Evolutionary conservation across 768 basidiomycete genomes (phyloP).

Genomic region (Hypholoma sublateritium): DNA sequence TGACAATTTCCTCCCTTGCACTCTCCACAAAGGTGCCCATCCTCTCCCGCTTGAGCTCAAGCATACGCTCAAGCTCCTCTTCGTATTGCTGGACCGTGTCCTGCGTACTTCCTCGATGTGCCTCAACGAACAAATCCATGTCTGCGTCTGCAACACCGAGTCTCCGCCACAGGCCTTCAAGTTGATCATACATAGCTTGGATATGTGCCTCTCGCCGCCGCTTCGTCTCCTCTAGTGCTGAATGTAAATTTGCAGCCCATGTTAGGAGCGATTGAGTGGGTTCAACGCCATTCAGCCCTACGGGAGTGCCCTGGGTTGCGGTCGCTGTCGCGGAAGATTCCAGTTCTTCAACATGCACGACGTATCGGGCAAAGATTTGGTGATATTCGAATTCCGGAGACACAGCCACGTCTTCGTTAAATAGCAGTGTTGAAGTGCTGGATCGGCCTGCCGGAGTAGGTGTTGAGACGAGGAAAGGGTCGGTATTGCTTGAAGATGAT

Average conservation of each 20-base stretch:
- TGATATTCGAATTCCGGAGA: conserved; percentile 48
- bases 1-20: conserved; percentile 77
- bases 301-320: conserved; percentile 36
- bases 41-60: conserved; percentile 82
- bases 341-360: conserved; percentile 59
- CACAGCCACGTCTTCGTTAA: conserved; percentile 30
- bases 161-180: conserved; percentile 88
- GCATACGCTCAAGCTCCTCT: conserved; percentile 86
- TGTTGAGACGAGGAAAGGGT: conserved; percentile 50
- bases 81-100: conserved; percentile 81
- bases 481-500: conserved; percentile 35
- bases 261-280: conserved; percentile 73
- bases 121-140: conserved; percentile 93
- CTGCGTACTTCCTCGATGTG: conserved; percentile 78
- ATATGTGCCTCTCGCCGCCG: conserved; percentile 77
- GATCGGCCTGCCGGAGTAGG: conserved; percentile 50
- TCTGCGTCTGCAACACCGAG: conserved; percentile 77
- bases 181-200: conserved; percentile 90
- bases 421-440: conserved; percentile 35
- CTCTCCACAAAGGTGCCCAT: conserved; percentile 84
- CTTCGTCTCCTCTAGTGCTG: conserved; percentile 72
- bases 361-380: conserved; percentile 61
- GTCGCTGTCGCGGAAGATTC: conserved; percentile 40
- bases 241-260: conserved; percentile 62
- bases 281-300: conserved; percentile 73